Evolutionary conservation across 805 yeast genomes (phyloP), one percentile per base, ranked within the genome.

Genomic region (Sugiyamaella boreocaroliniensis): DNA sequence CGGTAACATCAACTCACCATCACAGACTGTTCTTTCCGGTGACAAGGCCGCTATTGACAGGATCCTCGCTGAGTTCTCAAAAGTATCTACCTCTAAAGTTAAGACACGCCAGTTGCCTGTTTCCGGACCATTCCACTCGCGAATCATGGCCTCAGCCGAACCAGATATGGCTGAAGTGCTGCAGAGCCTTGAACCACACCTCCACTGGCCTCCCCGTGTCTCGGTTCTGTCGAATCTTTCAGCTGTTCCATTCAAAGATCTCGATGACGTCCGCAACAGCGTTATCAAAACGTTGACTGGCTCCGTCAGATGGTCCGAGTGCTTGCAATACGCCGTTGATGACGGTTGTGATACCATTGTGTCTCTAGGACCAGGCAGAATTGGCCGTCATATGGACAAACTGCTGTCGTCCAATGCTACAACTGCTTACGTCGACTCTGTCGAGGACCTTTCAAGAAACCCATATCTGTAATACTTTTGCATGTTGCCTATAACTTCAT

Each of bases 121-220:
- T 7, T 63, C 70, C 1, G 74, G 79, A 1, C 82, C 84, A 15
- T 79, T 79, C 62, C 84, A 79, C 61, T 73, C 71, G 40, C 52
- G 60, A 4, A 54, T 68, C 11, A 67, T 80, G 61, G 50, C 51
- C 40, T 66, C 67, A 0, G 75, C 79, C 5, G 73, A 71, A 50
- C 61, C 65, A 12, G 59, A 63, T 32, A 66, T 78, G 52, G 48
- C 45, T 8, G 55, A 52, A 12, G 57, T 66, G 18, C 60, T 68
- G 3, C 50, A 47, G 8, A 26, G 40, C 4, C 54, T 51, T 1
- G 44, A 18, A 9, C 45, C 43, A 20, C 8, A 29, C 1, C 53
- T 61, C 59, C 44, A 41, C 11, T 65, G 63, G 63, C 66, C 64
- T 40, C 61, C 61, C 1, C 16, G 48, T 2, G 45, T 34, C 11